phyloP scores from a whole-genome alignment of 768 basidiomycete genomes.

The Pleurotus citrinopileatus region DNA sequence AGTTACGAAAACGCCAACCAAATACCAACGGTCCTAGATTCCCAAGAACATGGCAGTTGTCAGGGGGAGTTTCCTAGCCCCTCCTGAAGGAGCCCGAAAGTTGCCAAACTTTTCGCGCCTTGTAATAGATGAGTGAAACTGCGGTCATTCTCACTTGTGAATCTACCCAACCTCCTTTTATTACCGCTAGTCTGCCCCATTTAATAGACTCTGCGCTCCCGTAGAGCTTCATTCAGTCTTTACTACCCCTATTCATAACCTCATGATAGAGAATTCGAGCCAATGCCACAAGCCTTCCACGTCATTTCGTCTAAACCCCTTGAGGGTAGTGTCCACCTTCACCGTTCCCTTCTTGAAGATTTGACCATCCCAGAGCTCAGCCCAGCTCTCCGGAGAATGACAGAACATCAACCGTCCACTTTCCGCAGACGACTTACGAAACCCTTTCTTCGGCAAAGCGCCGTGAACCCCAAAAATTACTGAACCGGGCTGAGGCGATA shows the following conservation, averaged over 20 bases:
- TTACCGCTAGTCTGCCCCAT: no score
- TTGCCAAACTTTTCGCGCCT: no score
- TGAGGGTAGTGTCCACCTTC: conserved; percentile 24
- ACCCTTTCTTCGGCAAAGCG: conserved; percentile 30
- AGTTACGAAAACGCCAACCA: no score
- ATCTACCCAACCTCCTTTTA: no score
- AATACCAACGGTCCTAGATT: no score
- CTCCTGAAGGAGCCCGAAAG: no score
- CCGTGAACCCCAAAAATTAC: conserved; percentile 42
- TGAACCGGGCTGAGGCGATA: conserved; percentile 41
- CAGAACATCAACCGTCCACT: conserved; percentile 24
- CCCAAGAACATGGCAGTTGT: no score
- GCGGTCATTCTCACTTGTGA: no score
- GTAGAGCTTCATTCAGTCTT: no score
- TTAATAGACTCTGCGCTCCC: no score
- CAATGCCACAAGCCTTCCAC: conserved; percentile 9
- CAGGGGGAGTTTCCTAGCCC: no score
- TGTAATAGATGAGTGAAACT: no score
- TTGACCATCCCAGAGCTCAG: conserved; percentile 31
- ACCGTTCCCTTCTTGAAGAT: conserved; percentile 31
- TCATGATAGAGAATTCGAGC: conserved; percentile 23
- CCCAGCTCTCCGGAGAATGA: conserved; percentile 35
- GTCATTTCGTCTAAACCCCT: conserved; percentile 8
- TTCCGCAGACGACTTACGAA: background rate
- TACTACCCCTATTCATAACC: conserved; percentile 11